phyloP scores from a whole-genome alignment of 495 filamentous ascomycete species.

The Mytilinidion resinicola region DNA sequence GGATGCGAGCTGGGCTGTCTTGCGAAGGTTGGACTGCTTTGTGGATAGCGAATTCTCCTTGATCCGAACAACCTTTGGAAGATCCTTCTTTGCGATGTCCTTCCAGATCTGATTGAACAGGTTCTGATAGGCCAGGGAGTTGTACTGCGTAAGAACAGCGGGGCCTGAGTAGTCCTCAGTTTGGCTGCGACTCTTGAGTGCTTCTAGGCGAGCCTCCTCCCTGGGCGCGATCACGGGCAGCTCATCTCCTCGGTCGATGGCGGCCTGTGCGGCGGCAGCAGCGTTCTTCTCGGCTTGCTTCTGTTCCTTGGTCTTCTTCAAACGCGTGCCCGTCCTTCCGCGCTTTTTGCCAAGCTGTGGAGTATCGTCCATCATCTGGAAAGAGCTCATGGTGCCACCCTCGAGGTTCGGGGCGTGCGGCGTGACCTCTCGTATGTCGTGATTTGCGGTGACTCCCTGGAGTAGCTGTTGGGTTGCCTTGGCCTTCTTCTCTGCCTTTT shows the following conservation, averaged over 20 bases:
- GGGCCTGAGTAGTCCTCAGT: slow-evolving; percentile 47
- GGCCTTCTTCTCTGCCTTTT: slow-evolving; percentile 81
- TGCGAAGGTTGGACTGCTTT: slow-evolving; percentile 87
- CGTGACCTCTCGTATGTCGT: slow-evolving; percentile 69
- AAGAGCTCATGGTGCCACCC: slow-evolving; percentile 81
- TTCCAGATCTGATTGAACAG: slow-evolving; percentile 99
- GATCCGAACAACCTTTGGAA: slow-evolving; percentile 82
- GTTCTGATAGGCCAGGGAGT: slow-evolving; percentile 88
- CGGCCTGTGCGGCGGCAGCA: slow-evolving; percentile 81
- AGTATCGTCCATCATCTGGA: slow-evolving; percentile 59
- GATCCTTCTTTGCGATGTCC: slow-evolving; percentile 87
- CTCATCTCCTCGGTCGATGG: slow-evolving; percentile 77
- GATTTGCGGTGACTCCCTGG: slow-evolving; percentile 74
- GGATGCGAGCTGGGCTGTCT: slow-evolving; percentile 92
- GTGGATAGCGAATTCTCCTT: slow-evolving; percentile 74
- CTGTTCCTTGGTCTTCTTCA: slow-evolving; percentile 82
- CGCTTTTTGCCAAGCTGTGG: slow-evolving; percentile 47
- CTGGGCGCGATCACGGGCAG: slow-evolving; percentile 54
- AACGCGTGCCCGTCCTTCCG: slow-evolving; percentile 33
- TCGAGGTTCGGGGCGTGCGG: slow-evolving; percentile 76
- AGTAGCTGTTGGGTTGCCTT: slow-evolving; percentile 75
- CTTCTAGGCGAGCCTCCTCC: slow-evolving; percentile 55
- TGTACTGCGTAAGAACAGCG: slow-evolving; percentile 50
- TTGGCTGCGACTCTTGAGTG: slow-evolving; percentile 50
- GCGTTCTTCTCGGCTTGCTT: slow-evolving; percentile 93